Evolutionary conservation across 2,329 filamentous ascomycete genomes (phyloP).

Genomic region (Cyphellophora attinorum): DNA sequence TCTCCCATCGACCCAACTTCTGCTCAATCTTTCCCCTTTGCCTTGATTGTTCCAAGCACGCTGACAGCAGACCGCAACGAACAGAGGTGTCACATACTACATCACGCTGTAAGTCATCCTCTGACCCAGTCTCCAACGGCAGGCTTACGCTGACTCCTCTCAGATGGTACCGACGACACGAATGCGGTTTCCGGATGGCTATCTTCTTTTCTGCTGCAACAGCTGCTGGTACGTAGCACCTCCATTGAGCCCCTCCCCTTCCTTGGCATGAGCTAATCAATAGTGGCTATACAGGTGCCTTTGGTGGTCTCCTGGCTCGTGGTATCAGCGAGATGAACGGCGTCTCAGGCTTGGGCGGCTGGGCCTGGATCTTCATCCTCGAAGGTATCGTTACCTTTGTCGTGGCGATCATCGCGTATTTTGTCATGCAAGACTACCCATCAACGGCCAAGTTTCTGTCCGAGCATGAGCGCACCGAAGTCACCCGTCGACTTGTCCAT

Average conservation of each 20-base stretch:
- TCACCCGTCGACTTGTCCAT: constrained; percentile 28
- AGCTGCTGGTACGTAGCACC: too few relatives aligned
- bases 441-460: constrained; percentile 38
- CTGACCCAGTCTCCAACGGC: background rate
- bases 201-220: constrained; percentile 14
- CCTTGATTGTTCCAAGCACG: too few relatives aligned
- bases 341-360: constrained; percentile 30
- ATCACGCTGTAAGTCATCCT: constrained; percentile 7
- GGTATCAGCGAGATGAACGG: constrained; percentile 34
- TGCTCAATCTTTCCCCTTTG: too few relatives aligned
- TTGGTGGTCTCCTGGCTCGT: constrained; percentile 24
- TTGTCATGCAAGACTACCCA: constrained; percentile 41
- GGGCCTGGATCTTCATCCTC: constrained; percentile 33
- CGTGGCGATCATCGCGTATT: constrained; percentile 34
- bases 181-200: constrained; percentile 12
- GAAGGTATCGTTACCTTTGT: constrained; percentile 34
- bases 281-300: too few relatives aligned
- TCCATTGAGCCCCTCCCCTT: too few relatives aligned
- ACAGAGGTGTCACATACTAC: constrained; percentile 11
- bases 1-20: too few relatives aligned
- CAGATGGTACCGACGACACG: constrained; percentile 9
- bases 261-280: too few relatives aligned
- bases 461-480: constrained; percentile 28
- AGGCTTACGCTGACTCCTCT: background rate
- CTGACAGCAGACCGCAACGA: too few relatives aligned